Evolutionary conservation across 441 rosid species (phyloP), one percentile per base, ranked within the genome.

Genomic region (Erysimum cheiri): DNA sequence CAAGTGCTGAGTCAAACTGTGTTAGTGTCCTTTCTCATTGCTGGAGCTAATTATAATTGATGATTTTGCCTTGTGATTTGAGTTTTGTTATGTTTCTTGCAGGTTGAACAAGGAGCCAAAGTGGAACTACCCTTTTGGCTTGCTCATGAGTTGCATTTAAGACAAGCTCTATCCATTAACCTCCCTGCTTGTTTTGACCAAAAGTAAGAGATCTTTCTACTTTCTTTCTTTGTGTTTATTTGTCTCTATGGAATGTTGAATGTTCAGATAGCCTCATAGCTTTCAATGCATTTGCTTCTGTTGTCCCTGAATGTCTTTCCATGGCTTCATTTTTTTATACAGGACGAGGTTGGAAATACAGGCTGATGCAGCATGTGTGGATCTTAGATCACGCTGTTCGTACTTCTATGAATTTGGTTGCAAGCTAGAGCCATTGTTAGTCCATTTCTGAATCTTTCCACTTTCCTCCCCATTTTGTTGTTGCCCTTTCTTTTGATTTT

Each of bases 351-450:
- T 86, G 52, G 98, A 91, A 83, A 83, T 93, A 61, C 97, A 91
- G 69, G 96, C 93, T n/a, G 97, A 93, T 78, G 95, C 97, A 48
- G 88, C 89, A 9, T 84, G 85, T 77, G 96, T 88, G 60, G 95
- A 93, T 85, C 85, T 93, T 64, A 84, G 80, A 82, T 87, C 91
- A 32, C 85, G 88, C 3, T 83, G 88, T 67, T 84, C 77, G 3
- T 85, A 85, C 70, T 93, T 91, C 67, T 91, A 91, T 37, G 95
- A 91, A 71, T 83, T 91, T 72, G 98, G 92, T 49, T 85, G 88
- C 88, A 93, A 93, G 81, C 78, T 91, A 70, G 85, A 79, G 32
- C 96, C 98, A 1, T 31, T 87, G 96, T 91, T 70, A 91, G 97
- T 78, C 54, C 75, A 56, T 39, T 13, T 43, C 55, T 62, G 29